Evolutionary conservation across 169 alveolate genomes (phyloP), one percentile per base, ranked within the genome.

Genomic region (Cryptosporidium andersoni): DNA sequence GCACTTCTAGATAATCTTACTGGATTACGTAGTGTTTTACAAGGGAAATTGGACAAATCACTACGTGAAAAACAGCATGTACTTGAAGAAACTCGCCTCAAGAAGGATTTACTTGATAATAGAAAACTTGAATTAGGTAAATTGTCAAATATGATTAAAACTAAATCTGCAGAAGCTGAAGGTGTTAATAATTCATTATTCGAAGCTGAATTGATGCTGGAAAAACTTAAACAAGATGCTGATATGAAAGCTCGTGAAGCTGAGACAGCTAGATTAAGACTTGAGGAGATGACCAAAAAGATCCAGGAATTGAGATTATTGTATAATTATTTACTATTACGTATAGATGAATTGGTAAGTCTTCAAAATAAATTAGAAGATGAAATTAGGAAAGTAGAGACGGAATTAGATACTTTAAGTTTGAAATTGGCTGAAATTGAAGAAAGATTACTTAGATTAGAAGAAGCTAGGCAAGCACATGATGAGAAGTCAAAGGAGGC

Each of bases 401-500:
- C 42, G 36, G 85, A 74, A 16, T 68, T 74, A 3, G 51, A 58
- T 9, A 0, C 3, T 16, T 43, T 74, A 47, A 37, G 55, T n/a
- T 43, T 14, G 12, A 62, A 51, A 25, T 7, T 74, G 36, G 25
- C 43, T 12, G 85, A 56, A 11, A 51, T 74, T 2, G 85, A 74
- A 52, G 49, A 12, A 12, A 74, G 51, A 47, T 58, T 58, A 9
- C 8, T 63, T 14, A 37, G 40, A 14, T 74, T 11, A 9, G 85
- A 74, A 58, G 39, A 74, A 9, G n/a, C 67, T 1, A 74, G 67
- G 12, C 16, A 14, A 14, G 49, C 66, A 43, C 66, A 58, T 43
- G 85, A 74, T 5, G 63, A 58, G 64, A 74, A 45, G 25, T 74
- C 85, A 9, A 74, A 55, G 64, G 85, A 74, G 52, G 85, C 85